Conservation (phyloP, 2,329 filamentous ascomycete species). For the Curvularia lunata region DNA sequence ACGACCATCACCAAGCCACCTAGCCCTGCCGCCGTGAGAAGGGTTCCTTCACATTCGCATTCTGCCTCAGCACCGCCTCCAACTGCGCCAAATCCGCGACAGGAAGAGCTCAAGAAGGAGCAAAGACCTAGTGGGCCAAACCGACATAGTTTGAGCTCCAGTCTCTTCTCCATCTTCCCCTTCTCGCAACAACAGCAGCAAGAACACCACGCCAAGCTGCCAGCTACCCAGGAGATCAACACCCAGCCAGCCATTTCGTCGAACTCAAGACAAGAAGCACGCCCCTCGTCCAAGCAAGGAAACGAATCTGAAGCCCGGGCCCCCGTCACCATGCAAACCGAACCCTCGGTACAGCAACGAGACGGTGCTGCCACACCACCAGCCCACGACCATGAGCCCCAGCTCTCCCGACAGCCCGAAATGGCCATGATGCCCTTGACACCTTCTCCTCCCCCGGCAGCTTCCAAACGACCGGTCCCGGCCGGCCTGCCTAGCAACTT, state of each 20-base stretch:
- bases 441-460: conserved; percentile 24
- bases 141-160: conserved; percentile 44
- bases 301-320: neutral
- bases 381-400: conserved; percentile 9
- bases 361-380: conserved; percentile 12
- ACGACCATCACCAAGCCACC: conserved; percentile 31
- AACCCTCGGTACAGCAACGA: conserved; percentile 1
- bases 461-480: conserved; percentile 21
- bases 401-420: conserved; percentile 31
- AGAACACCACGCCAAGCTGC: conserved; percentile 39
- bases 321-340: neutral
- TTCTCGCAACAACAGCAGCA: conserved; percentile 44
- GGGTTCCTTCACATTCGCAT: conserved; percentile 33
- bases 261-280: conserved; percentile 1
- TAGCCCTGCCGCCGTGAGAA: conserved; percentile 25
- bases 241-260: conserved; percentile 6
- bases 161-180: conserved; percentile 46
- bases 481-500: conserved; percentile 40
- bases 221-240: conserved; percentile 30
- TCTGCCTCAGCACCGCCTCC: conserved; percentile 39
- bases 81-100: conserved; percentile 10
- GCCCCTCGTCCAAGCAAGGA: conserved; percentile 8
- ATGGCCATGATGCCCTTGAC: conserved; percentile 45
- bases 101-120: conserved; percentile 13
- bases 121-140: conserved; percentile 33